These are phyloP conservation scores for Sporothrix variecibatus DNA, from an alignment of 2,329 filamentous ascomycete species.

Conservation along the genomic window DNA sequence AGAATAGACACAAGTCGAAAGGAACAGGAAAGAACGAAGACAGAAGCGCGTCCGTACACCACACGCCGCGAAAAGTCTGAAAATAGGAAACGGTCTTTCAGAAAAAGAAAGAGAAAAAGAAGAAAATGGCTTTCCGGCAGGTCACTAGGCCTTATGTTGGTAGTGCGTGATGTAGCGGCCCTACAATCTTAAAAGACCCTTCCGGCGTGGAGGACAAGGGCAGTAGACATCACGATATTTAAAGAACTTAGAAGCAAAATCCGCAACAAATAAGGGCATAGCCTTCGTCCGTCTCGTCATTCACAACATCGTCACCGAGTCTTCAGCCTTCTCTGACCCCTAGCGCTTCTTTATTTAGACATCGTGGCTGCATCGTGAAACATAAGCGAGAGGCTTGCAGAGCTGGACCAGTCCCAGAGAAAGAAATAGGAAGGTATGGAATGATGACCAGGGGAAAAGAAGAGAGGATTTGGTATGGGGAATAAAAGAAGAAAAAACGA, in stretches of 20 bases:
- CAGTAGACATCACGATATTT: not conserved
- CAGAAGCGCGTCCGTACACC: not conserved
- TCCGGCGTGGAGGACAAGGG: not conserved
- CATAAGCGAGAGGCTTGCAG: conserved; percentile 13
- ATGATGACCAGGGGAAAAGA: not conserved
- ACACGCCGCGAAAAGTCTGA: not conserved
- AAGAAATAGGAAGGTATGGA: not conserved
- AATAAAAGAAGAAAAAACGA: not conserved
- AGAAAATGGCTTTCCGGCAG: not conserved
- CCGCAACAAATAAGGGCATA: not conserved
- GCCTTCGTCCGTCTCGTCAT: not conserved
- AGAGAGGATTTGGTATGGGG: not conserved
- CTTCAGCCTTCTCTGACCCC: not conserved
- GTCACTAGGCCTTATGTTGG: not conserved
- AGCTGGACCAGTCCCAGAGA: not conserved
- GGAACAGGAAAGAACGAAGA: not conserved
- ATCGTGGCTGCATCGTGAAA: conserved; percentile 21
- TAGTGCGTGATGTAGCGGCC: conserved; percentile 1
- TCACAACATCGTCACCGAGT: not conserved
- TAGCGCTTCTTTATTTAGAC: conserved; percentile 22
- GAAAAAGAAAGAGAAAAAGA: no score
- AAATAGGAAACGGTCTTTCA: not conserved
- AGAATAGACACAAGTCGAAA: not conserved
- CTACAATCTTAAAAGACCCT: conserved; percentile 1
- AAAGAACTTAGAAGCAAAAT: not conserved